Evolutionary conservation across 805 yeast species (phyloP).

Genomic region (Zygosaccharomyces gambellarensis): DNA sequence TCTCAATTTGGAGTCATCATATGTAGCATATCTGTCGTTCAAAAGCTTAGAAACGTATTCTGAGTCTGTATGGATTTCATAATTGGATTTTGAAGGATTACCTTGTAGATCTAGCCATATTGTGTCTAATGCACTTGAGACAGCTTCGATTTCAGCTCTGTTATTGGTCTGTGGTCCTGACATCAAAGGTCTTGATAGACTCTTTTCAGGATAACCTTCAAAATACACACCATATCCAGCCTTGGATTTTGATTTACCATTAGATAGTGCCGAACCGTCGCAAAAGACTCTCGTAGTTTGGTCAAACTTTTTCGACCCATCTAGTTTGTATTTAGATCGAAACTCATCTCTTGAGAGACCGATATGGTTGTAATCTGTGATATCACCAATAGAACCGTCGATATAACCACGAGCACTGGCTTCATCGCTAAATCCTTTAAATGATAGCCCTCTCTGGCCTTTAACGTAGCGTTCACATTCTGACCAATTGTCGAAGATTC

Average conservation of each 20-base stretch:
- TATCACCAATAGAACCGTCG: conserved; percentile 14
- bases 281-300: conserved; percentile 44
- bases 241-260: conserved; percentile 40
- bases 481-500: conserved; percentile 32
- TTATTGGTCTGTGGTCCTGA: conserved; percentile 63
- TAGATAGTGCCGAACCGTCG: conserved; percentile 72
- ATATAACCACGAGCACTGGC: conserved; percentile 35
- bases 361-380: conserved; percentile 21
- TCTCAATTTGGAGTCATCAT: conserved; percentile 43
- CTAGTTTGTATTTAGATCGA: conserved; percentile 7
- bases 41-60: conserved; percentile 55
- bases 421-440: conserved; percentile 38
- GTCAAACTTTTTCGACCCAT: not conserved
- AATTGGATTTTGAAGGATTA: conserved; percentile 22
- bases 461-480: conserved; percentile 32
- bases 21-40: conserved; percentile 49
- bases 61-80: conserved; percentile 64
- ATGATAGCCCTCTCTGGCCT: conserved; percentile 38
- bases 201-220: conserved; percentile 48
- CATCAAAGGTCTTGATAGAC: conserved; percentile 49
- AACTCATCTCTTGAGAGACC: conserved; percentile 17
- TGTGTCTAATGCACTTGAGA: conserved; percentile 47
- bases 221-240: conserved; percentile 74
- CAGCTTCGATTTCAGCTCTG: conserved; percentile 72
- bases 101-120: conserved; percentile 33